These are phyloP conservation scores for Eucalyptus sp. DNA, from an alignment of 345 rosid species.

Conservation along the genomic window DNA sequence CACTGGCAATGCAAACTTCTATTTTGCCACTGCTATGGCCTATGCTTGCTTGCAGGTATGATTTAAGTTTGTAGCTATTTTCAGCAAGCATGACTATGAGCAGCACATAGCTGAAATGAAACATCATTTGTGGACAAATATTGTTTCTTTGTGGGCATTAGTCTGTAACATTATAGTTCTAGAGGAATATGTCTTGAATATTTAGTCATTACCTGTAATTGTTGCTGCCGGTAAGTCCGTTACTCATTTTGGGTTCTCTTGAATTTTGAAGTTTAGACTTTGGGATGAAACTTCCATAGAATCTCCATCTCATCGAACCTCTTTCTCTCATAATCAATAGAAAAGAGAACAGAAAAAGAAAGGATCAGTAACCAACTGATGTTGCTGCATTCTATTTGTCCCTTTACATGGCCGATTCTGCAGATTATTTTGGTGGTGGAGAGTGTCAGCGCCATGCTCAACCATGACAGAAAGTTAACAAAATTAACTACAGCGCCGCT, in stretches of 20 bases:
- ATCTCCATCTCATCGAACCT: not conserved
- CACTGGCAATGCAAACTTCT: conserved; percentile 96
- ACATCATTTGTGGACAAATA: not conserved
- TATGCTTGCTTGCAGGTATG: conserved; percentile 93
- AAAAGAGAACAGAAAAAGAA: not conserved
- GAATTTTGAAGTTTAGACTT: not conserved
- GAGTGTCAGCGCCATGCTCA: conserved; percentile 73
- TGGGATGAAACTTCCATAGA: not conserved
- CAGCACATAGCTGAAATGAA: not conserved
- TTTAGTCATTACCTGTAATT: not conserved
- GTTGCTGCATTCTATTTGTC: not conserved
- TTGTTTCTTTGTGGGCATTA: not conserved
- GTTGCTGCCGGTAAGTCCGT: not conserved
- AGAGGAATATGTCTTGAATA: not conserved
- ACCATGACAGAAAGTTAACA: conserved; percentile 57
- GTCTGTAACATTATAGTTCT: not conserved
- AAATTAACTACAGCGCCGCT: conserved; percentile 13
- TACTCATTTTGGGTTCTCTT: not conserved
- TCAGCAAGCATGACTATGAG: not conserved
- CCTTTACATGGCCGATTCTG: not conserved
- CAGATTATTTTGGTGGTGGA: conserved; percentile 80
- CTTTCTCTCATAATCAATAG: not conserved
- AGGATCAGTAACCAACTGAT: not conserved
- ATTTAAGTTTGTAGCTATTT: not conserved
- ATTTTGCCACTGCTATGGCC: conserved; percentile 83